Base-by-base conservation (phyloP, 2,329 filamentous ascomycete genomes). In the Mycocentrospora acerina region DNA sequence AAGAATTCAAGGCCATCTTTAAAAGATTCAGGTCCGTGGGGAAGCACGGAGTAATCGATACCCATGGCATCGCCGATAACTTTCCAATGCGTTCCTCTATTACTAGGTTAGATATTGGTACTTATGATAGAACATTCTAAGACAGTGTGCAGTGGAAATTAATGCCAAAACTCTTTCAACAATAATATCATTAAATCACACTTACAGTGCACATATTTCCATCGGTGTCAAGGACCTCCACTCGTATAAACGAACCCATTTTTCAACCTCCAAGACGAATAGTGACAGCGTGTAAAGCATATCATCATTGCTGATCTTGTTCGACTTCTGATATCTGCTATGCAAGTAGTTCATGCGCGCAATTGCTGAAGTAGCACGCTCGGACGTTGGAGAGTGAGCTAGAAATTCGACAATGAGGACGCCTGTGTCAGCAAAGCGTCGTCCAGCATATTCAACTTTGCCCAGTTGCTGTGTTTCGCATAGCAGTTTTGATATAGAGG, bases 191-290 rank as follows among this genome's bases (percentile, higher is more conserved):
- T 22, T n/a, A 12, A 24, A 34, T 15, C 18, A 15, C 0, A 45
- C 54, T 38, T 44, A 55, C 57, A 84, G 65, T 0, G 84, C 85
- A 45, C 83, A 86, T 8, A 72, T 62, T 63, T 90, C 87, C 65
- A 90, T 72, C 1, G 83, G 78, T 12, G 76, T 83, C 15, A 88
- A 62, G 4, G 68, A 26, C 2, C 87, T 78, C 86, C 86, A 91
- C 59, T 91, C 88, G 53, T 81, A 86, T 5, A 69, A 68, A 4
- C 73, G 61, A 22, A 86, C 76, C 72, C 85, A 89, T 11, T 76
- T 71, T 19, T 78, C 64, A 0, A 86, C 84, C 57, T 89, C 82
- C 1, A 76, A 70, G 13, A 85, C 75, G 58, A 88, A 88, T 0
- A 88, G 61, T 10, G 74, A 71, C 0, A 86, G 71, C 0, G 82